Percentiles rank a stretch among this genome's conserved stretches.
phyloP scores from a whole-genome alignment of 805 yeast species.

The Metschnikowia shivogae region DNA sequence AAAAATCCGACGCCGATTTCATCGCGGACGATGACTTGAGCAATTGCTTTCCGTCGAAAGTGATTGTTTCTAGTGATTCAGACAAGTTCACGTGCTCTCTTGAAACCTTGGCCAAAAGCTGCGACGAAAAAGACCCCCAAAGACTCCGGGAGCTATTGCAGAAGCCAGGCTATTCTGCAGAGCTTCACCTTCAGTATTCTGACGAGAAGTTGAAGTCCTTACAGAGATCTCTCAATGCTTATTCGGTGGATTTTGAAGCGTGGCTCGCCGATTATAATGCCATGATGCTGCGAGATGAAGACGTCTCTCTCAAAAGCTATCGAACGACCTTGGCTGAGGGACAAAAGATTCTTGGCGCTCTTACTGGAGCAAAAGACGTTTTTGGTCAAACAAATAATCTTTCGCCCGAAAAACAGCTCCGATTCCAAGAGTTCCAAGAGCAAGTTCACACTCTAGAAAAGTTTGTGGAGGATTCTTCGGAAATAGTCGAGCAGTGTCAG shows the following conservation, averaged over 20 bases:
- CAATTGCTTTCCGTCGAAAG: conserved; percentile 52
- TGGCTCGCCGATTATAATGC: conserved; percentile 51
- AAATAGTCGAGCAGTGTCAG: conserved; percentile 55
- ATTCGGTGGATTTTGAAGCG: conserved; percentile 42
- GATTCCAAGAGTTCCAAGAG: conserved; percentile 16
- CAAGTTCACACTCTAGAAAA: conserved; percentile 31
- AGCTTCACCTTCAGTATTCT: conserved; percentile 44
- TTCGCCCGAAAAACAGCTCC: conserved; percentile 10
- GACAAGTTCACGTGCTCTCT: conserved; percentile 18
- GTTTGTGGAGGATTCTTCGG: conserved; percentile 43
- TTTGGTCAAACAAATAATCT: conserved; percentile 6
- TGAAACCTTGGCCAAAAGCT: conserved; percentile 19
- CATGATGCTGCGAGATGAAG: conserved; percentile 35
- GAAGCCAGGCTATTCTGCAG: conserved; percentile 21
- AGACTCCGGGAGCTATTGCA: not conserved
- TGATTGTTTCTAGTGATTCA: conserved; percentile 34
- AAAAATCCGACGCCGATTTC: conserved; percentile 31
- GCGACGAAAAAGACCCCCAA: not conserved
- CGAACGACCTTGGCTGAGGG: conserved; percentile 50
- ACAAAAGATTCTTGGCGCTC: conserved; percentile 43
- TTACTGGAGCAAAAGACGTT: conserved; percentile 24
- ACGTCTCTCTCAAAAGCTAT: conserved; percentile 45
- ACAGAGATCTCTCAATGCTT: conserved; percentile 33
- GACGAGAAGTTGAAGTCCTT: conserved; percentile 49
- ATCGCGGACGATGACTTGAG: conserved; percentile 52